Base-by-base conservation (phyloP, 78 protist species). In the Dictyostelium firmibasis region DNA sequence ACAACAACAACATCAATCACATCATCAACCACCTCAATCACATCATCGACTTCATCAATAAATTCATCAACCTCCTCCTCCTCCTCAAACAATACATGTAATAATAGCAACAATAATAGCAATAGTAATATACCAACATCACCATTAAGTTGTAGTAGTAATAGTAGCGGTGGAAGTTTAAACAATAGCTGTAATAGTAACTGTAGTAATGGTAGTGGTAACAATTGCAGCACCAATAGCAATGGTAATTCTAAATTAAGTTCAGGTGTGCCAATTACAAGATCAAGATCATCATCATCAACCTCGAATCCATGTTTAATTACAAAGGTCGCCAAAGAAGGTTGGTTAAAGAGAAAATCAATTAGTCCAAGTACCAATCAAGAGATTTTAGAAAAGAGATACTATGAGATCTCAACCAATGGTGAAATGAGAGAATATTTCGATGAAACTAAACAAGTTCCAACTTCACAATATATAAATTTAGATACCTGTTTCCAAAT, bases 251-350 rank as follows among this genome's bases (percentile, higher is more conserved):
- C 31, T 20, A 67, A 67, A n/a, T 77, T 36, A 43, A 38, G 33
- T 77, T 20, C 83, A 41, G 62, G 35, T 16, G 86, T 88, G 3
- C 93, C 93, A 76, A 88, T 88, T 23, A 64, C 81, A 18, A 76
- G 93, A 79, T 77, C 93, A 43, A 77, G 93, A 64, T 88, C 93
- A 38, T 47, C 92, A 50, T 88, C 93, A 31, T 88, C 93, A 33
- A 43, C 23, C 9, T 79, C 86, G 6, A 88, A 88, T 44, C 85
- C 93, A 64, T 88, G 93, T 41, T 31, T 88, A 25, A 60, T 88
- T 27, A 38, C 38, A 33, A 88, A 79, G 50, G 50, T 79, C 2
- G 50, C 79, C 7, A 76, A 67, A 38, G 93, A 88, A 67, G 93
- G 93, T 43, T 88, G 93, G 93, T 9, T 88, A 23, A 88, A 88